Conservation (phyloP, 2,329 filamentous ascomycete genomes). For the Alternaria longipes region DNA sequence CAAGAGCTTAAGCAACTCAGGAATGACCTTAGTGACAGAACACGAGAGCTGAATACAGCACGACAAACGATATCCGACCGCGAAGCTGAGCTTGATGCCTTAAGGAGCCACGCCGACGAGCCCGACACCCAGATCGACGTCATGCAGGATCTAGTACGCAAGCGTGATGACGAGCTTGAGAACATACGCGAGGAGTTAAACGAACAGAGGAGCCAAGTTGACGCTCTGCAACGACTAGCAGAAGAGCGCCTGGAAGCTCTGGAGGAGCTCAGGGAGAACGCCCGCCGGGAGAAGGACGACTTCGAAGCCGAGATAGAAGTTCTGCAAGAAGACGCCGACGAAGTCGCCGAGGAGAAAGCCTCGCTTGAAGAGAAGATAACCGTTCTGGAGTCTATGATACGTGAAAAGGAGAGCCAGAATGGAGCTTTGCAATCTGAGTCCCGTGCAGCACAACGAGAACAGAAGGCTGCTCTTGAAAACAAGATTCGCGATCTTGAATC, state of each 20-base stretch:
- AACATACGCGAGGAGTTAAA: slow-evolving; percentile 60
- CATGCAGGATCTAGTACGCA: slow-evolving; percentile 54
- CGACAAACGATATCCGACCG: slow-evolving; percentile 49
- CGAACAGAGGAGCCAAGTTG: slow-evolving; percentile 41
- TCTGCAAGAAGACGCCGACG: slow-evolving; percentile 55
- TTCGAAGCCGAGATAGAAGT: slow-evolving; percentile 66
- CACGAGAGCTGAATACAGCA: slow-evolving; percentile 48
- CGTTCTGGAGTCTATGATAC: slow-evolving; percentile 45
- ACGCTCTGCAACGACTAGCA: slow-evolving; percentile 45
- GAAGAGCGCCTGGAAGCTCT: slow-evolving; percentile 56
- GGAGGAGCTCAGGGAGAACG: slow-evolving; percentile 61
- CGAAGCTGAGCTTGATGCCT: slow-evolving; percentile 49
- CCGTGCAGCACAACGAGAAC: slow-evolving; percentile 69
- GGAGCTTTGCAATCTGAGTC: slow-evolving; percentile 31
- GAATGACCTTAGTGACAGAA: slow-evolving; percentile 42
- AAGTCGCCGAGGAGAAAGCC: slow-evolving; percentile 60
- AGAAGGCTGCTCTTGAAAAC: slow-evolving; percentile 52
- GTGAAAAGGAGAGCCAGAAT: slow-evolving; percentile 49
- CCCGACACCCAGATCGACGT: slow-evolving; percentile 53
- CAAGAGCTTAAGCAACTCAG: slow-evolving; percentile 42
- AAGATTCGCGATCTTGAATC: slow-evolving; percentile 57
- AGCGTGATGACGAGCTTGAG: slow-evolving; percentile 61
- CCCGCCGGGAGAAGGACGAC: slow-evolving; percentile 56
- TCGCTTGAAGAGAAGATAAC: slow-evolving; percentile 67
- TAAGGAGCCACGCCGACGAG: slow-evolving; percentile 48